Conservation (phyloP, 78 protist genomes). For the Salpingoeca rosetta region DNA sequence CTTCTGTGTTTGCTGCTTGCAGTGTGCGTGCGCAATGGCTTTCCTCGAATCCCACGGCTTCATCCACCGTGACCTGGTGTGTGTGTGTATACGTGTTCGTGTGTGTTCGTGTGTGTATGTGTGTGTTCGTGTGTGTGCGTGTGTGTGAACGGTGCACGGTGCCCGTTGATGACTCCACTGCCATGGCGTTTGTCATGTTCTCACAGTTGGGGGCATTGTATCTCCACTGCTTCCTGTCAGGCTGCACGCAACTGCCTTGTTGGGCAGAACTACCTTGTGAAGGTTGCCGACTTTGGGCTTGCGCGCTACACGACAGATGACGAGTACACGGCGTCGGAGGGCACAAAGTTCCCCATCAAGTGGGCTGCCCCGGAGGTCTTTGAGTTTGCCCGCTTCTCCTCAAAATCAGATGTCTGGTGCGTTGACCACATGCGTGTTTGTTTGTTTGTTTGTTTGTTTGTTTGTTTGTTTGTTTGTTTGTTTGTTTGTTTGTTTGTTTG, state of each 20-base stretch:
- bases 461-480: no score
- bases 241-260: background rate
- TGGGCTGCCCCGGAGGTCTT: background rate
- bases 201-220: background rate
- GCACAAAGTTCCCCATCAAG: constrained; percentile 7
- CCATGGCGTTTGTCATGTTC: background rate
- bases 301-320: background rate
- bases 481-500: background rate
- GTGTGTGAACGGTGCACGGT: no score
- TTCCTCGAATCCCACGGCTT: background rate
- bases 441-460: background rate
- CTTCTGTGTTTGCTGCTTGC: background rate
- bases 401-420: background rate
- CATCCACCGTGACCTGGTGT: constrained; percentile 5
- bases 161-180: no score
- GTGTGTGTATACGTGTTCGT: background rate
- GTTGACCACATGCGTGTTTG: background rate
- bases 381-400: background rate
- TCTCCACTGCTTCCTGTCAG: background rate
- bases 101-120: no score
- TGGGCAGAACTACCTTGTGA: background rate
- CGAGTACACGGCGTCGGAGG: constrained; percentile 6
- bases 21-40: background rate
- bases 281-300: constrained; percentile 5
- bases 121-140: no score